Evolutionary conservation across 176 grass and related monocot species (phyloP).

Genomic region (Phoenix dactylifera): DNA sequence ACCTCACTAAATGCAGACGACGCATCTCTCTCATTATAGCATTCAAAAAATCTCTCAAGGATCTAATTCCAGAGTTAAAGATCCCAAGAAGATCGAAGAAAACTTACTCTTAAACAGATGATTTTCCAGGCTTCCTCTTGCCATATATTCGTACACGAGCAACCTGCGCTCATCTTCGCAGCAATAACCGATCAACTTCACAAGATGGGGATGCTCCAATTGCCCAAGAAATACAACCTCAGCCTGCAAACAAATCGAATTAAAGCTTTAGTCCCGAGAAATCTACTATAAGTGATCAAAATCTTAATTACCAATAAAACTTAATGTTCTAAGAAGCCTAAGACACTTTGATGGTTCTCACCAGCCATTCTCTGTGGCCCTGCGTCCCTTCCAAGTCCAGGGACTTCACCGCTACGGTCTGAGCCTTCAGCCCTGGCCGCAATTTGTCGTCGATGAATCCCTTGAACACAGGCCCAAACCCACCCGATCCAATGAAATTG

Average conservation of each 20-base stretch:
- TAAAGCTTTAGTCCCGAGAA: too few species aligned
- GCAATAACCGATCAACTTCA: slow-evolving; percentile 79
- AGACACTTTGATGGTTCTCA: slow-evolving; percentile 20
- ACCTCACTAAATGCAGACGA: too few species aligned
- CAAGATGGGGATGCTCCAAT: slow-evolving; percentile 66
- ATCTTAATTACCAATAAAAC: neutral
- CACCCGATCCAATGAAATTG: slow-evolving; percentile 81
- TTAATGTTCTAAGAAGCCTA: neutral
- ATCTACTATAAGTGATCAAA: neutral
- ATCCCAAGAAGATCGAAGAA: neutral
- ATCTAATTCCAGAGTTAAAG: neutral
- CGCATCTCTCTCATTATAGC: too few species aligned
- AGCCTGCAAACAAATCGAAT: slow-evolving; percentile 26
- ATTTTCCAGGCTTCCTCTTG: slow-evolving; percentile 56
- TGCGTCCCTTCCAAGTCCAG: slow-evolving; percentile 71
- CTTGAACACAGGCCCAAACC: slow-evolving; percentile 71
- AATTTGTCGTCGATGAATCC: slow-evolving; percentile 53
- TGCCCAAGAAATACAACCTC: slow-evolving; percentile 94
- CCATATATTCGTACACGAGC: slow-evolving; percentile 90
- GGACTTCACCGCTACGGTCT: slow-evolving; percentile 75
- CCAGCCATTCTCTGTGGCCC: slow-evolving; percentile 94
- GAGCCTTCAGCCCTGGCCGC: slow-evolving; percentile 43
- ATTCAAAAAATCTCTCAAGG: too few species aligned
- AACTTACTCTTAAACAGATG: slow-evolving; percentile 86
- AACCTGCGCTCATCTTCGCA: slow-evolving; percentile 67